A percentile compares a stretch with the other conserved stretches of the same genome.
Evolutionary conservation across 306 rosid species (phyloP).

Genomic region (Ceratonia siliqua): DNA sequence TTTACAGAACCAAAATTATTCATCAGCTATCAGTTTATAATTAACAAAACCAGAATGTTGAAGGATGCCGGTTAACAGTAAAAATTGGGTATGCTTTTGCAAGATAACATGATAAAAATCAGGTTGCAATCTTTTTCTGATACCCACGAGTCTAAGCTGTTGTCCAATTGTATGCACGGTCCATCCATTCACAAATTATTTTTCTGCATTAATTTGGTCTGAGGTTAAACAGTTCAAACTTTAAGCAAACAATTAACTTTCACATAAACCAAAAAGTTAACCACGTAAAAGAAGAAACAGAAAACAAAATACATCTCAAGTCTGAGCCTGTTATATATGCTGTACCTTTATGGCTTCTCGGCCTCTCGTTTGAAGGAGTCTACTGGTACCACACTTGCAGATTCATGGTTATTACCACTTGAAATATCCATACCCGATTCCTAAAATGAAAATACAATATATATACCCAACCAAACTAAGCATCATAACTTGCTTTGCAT

Average conservation of each 20-base stretch:
- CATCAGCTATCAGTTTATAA: neutral
- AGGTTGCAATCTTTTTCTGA: neutral
- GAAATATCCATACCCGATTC: constrained; percentile 37
- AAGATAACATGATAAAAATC: neutral
- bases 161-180: neutral
- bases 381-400: constrained; percentile 38
- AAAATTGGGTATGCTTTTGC: neutral
- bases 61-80: neutral
- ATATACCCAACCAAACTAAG: constrained; percentile 5
- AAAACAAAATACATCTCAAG: neutral
- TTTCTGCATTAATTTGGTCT: neutral
- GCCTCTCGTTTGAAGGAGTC: constrained; percentile 39
- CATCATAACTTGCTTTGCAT: neutral
- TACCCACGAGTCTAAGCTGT: neutral
- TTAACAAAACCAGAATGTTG: neutral
- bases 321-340: neutral
- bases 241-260: neutral
- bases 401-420: constrained; percentile 41
- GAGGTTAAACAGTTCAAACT: neutral
- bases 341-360: constrained; percentile 37
- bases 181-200: neutral
- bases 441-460: constrained; percentile 8
- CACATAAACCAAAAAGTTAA: neutral
- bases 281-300: neutral
- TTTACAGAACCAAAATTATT: neutral